Percentiles rank a stretch among this genome's conserved stretches.
These are phyloP conservation scores for Sedum album DNA, from an alignment of 164 flowering plant genomes.

Conservation along the genomic window DNA sequence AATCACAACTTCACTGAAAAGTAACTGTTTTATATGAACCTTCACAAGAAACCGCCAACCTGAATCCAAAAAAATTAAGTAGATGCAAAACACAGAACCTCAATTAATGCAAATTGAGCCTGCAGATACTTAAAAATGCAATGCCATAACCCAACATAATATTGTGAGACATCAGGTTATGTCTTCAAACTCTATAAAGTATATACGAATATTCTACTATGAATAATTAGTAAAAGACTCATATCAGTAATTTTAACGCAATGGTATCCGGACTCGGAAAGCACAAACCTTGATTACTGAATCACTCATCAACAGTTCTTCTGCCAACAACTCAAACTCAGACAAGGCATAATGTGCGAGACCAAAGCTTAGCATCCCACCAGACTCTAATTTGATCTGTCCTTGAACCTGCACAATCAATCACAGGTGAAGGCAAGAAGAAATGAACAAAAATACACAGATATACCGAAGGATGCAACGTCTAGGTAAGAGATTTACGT, in stretches of 20 bases:
- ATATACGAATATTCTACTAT: background rate
- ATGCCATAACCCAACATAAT: background rate
- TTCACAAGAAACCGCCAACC: background rate
- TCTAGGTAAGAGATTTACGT: background rate
- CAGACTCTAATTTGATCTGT: slow-evolving; percentile 64
- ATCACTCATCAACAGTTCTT: slow-evolving; percentile 96
- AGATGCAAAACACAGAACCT: background rate
- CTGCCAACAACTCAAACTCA: slow-evolving; percentile 92
- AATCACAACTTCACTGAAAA: background rate
- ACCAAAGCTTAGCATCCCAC: slow-evolving; percentile 80
- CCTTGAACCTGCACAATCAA: slow-evolving; percentile 67
- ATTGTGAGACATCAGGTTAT: too few species aligned
- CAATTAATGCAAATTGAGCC: background rate
- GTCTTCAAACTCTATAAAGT: too few species aligned
- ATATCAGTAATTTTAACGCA: slow-evolving; percentile 5
- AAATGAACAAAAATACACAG: background rate
- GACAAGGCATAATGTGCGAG: slow-evolving; percentile 67
- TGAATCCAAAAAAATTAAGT: background rate
- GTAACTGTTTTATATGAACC: background rate
- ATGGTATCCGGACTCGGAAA: background rate
- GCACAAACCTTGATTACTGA: slow-evolving; percentile 63
- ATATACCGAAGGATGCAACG: background rate
- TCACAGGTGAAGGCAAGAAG: background rate
- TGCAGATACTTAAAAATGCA: background rate
- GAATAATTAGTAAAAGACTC: background rate